These are phyloP conservation scores for Xylaria sp. DNA, from an alignment of 2,329 filamentous ascomycete species.

Conservation along the genomic window DNA sequence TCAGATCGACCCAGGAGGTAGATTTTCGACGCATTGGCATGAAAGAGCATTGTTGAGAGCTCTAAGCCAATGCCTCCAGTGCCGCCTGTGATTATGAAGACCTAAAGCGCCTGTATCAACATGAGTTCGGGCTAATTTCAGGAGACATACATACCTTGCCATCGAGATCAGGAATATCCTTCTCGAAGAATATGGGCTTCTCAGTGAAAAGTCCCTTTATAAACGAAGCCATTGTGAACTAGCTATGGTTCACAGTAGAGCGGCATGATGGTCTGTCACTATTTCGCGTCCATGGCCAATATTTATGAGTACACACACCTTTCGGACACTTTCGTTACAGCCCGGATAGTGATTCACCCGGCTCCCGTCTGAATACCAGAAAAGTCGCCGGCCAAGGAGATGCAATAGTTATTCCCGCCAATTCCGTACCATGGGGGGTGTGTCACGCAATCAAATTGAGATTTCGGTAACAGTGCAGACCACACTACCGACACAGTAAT, in stretches of 20 bases:
- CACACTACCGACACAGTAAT: background rate
- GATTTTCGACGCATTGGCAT: no score
- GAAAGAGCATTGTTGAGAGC: no score
- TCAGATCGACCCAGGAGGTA: no score
- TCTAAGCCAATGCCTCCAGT: no score
- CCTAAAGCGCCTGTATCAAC: no score
- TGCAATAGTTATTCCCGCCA: background rate
- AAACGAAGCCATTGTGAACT: background rate
- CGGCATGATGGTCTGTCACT: background rate
- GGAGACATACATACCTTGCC: no score
- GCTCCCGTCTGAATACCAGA: background rate
- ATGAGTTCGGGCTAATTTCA: no score
- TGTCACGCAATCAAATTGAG: background rate
- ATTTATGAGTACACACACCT: background rate
- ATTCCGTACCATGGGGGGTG: background rate
- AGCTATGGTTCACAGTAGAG: background rate
- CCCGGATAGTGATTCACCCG: background rate
- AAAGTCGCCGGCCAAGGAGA: background rate
- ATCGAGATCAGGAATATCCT: no score
- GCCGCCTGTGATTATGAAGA: no score
- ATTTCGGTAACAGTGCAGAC: background rate
- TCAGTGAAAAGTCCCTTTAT: background rate
- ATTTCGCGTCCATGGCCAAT: background rate
- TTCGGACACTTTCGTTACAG: background rate
- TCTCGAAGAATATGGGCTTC: no score